Percentiles rank a stretch among this genome's conserved stretches.
phyloP scores from a whole-genome alignment of 2,329 filamentous ascomycete species.

The Alternaria hordeiaustralica region DNA sequence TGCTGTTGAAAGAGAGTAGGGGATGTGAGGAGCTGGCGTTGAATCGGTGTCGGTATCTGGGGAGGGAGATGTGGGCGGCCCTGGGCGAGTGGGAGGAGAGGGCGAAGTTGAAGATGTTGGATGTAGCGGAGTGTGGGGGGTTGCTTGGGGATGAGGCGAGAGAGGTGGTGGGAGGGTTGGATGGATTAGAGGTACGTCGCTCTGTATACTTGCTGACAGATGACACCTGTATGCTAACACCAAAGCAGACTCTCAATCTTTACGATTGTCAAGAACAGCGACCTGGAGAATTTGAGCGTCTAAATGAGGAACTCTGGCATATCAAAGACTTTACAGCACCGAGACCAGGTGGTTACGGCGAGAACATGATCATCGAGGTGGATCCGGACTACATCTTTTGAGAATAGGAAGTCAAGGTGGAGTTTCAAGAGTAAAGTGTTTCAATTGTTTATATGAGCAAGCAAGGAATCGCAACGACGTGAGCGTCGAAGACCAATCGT shows the following conservation, averaged over 20 bases:
- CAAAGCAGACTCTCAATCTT: conserved; percentile 32
- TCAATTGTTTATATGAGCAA: not conserved
- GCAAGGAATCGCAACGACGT: conserved; percentile 4
- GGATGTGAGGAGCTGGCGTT: conserved; percentile 32
- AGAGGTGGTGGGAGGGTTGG: conserved; percentile 12
- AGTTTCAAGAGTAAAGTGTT: not conserved
- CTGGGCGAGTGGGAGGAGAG: conserved; percentile 29
- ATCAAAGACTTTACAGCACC: conserved; percentile 35
- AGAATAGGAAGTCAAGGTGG: not conserved
- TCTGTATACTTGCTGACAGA: too few species aligned
- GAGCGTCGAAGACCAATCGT: not conserved
- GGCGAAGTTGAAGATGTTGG: conserved; percentile 20
- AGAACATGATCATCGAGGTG: conserved; percentile 37
- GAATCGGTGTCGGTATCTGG: conserved; percentile 26
- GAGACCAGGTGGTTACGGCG: not conserved
- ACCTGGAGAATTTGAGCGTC: conserved; percentile 23
- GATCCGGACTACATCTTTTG: conserved; percentile 34
- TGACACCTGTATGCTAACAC: conserved; percentile 7
- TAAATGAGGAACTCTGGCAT: conserved; percentile 34
- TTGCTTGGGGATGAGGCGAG: conserved; percentile 20
- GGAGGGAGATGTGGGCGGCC: conserved; percentile 24
- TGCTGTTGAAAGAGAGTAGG: conserved; percentile 21
- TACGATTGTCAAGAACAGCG: conserved; percentile 35
- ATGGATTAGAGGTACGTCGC: conserved; percentile 34
- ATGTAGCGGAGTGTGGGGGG: conserved; percentile 30